Conservation (phyloP, 495 filamentous ascomycete genomes). For the Hypoxylon intermedium region DNA sequence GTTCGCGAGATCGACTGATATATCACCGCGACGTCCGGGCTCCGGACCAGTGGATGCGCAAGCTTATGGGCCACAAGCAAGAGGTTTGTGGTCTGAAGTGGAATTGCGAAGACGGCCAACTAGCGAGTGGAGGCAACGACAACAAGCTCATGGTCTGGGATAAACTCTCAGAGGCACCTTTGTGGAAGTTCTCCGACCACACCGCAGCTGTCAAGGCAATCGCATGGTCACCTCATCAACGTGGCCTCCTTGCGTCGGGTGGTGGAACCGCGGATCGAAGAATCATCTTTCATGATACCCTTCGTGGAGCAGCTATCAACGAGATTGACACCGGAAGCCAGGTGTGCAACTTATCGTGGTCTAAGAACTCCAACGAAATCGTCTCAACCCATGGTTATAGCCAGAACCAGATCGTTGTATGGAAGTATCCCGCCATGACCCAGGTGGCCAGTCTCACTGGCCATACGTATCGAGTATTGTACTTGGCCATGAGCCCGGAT, state of each 20-base stretch:
- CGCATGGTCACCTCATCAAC: conserved; percentile 97
- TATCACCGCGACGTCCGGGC: conserved; percentile 94
- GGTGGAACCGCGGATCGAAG: conserved; percentile 93
- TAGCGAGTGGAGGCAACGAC: conserved; percentile 97
- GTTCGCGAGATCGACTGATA: conserved; percentile 90
- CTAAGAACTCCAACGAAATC: conserved; percentile 93
- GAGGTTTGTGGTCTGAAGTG: conserved; percentile 97
- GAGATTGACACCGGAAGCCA: conserved; percentile 95
- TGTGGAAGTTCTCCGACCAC: conserved; percentile 92
- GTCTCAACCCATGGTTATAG: conserved; percentile 97
- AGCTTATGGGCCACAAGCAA: conserved; percentile 93
- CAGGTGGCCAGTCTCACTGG: conserved; percentile 94
- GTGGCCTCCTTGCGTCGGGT: conserved; percentile 89
- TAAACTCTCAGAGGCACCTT: conserved; percentile 81
- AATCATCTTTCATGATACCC: conserved; percentile 98
- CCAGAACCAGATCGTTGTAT: conserved; percentile 97
- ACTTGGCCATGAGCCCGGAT: conserved; percentile 96
- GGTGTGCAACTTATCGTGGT: conserved; percentile 96
- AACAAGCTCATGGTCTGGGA: conserved; percentile 99
- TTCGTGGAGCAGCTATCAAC: conserved; percentile 75
- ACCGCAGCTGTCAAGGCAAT: conserved; percentile 97
- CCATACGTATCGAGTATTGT: conserved; percentile 94
- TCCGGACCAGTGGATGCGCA: conserved; percentile 86
- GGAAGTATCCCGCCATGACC: conserved; percentile 98
- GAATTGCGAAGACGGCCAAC: conserved; percentile 93